Conservation (phyloP, 2,329 filamentous ascomycete species). For the Parastagonospora nodorum region DNA sequence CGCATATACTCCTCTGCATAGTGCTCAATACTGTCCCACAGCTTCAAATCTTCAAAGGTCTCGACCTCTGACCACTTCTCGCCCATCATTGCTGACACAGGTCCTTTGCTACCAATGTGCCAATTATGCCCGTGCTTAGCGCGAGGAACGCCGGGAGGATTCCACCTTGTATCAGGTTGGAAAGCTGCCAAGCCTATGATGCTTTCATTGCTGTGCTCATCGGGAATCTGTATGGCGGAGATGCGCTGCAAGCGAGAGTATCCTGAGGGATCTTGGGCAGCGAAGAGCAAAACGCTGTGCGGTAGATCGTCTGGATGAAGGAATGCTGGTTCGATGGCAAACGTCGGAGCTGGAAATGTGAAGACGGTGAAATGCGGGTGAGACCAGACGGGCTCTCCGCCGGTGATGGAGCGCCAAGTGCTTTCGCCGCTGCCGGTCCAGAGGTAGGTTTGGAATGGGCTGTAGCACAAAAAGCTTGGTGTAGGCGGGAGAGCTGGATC, state of each 20-base stretch:
- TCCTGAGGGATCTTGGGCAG: slow-evolving; percentile 3
- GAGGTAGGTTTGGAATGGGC: slow-evolving; percentile 1
- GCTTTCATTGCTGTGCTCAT: not conserved
- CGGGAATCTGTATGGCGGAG: slow-evolving; percentile 6
- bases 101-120: not conserved
- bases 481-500: not conserved
- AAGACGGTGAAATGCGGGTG: slow-evolving; percentile 1
- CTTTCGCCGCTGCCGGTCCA: slow-evolving; percentile 2
- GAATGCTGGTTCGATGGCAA: not conserved
- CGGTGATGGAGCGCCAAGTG: not conserved
- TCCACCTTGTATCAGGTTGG: not conserved
- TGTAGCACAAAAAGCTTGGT: not conserved
- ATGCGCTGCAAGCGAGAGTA: slow-evolving; percentile 4
- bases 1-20: slow-evolving; percentile 5
- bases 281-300: slow-evolving; percentile 8
- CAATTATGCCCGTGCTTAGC: not conserved
- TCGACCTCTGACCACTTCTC: not conserved
- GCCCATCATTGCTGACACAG: not conserved
- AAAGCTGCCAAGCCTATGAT: not conserved
- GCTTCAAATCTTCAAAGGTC: not conserved
- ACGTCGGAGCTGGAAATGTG: not conserved
- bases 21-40: not conserved
- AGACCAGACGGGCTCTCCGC: slow-evolving; percentile 1
- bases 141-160: too few species aligned
- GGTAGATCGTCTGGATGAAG: slow-evolving; percentile 9